Evolutionary conservation across 2,329 filamentous ascomycete genomes (phyloP).

Genomic region (Aspergillus intermedius): DNA sequence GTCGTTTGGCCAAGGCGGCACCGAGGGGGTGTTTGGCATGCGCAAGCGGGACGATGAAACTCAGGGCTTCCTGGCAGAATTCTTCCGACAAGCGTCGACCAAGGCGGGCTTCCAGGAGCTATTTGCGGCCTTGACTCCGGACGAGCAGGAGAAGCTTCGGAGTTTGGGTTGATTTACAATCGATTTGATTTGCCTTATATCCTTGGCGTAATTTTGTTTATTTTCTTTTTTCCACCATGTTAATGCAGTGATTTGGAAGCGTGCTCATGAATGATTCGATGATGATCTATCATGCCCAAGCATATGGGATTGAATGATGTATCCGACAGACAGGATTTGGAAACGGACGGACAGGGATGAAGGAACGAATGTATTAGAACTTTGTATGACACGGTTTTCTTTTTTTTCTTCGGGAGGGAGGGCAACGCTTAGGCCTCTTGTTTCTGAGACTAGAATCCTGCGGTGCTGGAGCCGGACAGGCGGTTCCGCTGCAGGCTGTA

Average conservation of each 20-base stretch:
- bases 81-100: slow-evolving; percentile 59
- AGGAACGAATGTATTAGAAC: no score
- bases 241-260: neutral
- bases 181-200: neutral
- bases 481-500: no score
- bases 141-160: slow-evolving; percentile 42
- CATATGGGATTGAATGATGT: neutral
- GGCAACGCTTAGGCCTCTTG: no score
- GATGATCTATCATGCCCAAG: neutral
- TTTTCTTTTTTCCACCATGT: neutral
- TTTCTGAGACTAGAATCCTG: no score
- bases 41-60: slow-evolving; percentile 84
- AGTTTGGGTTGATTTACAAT: slow-evolving; percentile 18
- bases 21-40: slow-evolving; percentile 41
- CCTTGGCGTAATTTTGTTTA: neutral
- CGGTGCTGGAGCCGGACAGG: no score
- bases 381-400: no score
- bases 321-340: no score
- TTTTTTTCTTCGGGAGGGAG: no score
- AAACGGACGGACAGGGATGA: no score
- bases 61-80: slow-evolving; percentile 73
- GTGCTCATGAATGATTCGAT: neutral
- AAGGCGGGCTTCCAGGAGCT: slow-evolving; percentile 51
- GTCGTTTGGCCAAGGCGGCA: slow-evolving; percentile 56
- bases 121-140: slow-evolving; percentile 48